Evolutionary conservation across 768 basidiomycete species (phyloP), one percentile per base, ranked within the genome.

Genomic region (Boletus edulis): DNA sequence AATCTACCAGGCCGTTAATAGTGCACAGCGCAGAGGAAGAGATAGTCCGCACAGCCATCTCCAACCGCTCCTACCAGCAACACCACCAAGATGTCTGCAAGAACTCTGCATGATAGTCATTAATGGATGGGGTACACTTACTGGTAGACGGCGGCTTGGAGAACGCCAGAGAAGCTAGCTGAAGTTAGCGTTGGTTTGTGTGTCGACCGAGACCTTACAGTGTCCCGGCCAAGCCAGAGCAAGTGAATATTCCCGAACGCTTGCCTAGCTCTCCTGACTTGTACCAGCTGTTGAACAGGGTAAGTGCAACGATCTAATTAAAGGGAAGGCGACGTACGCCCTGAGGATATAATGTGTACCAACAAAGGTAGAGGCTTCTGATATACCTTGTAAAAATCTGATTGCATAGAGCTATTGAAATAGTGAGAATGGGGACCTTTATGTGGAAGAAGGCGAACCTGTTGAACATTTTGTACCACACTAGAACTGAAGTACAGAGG

Each of bases 361-460:
- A 27, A 85, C 85, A 66, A 90, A 91, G 2, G 87, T 90, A 9
- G 86, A 87, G 0, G 86, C 80, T 68, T 90, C 88, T 8, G 83
- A 80, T 53, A 88, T 74, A 22, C 85, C 89, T 68, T 87, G 86
- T 51, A 89, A 78, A 65, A 90, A 89, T 10, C 86, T 78, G 56
- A 89, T 85, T 29, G 75, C 84, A 66, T 84, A 86, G 48, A 89
- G 72, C 84, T 86, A 49, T 11, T 49, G 51, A 53, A 41, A 45
- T 11, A 42, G 42, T 54, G 27, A 37, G 27, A 15, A 45, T 3
- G 31, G 6, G 18, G 11, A 20, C 18, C 18, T 3, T 41, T 3
- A 2, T 15, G 34, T 3, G 34, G 54, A 22, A 12, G 14, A 47
- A 15, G 46, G 15, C 24, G 58, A 56, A 81, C 85, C 75, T 86